phyloP scores from a whole-genome alignment of 441 rosid species.

The Mallotus japonicus region DNA sequence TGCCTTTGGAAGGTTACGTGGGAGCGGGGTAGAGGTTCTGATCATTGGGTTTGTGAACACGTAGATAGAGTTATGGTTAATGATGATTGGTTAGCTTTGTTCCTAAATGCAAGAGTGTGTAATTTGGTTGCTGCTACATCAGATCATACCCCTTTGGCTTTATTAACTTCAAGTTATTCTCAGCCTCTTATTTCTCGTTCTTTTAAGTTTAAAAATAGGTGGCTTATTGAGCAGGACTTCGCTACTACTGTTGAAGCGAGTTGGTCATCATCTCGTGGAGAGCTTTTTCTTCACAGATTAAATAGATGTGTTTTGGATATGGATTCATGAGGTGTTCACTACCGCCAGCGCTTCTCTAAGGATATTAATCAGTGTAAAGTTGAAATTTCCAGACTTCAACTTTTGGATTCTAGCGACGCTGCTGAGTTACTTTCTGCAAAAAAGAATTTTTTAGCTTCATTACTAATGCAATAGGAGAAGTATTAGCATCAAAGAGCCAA shows the following conservation, averaged over 20 bases:
- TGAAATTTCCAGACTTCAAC: not conserved
- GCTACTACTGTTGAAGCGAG: not conserved
- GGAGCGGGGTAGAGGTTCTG: not conserved
- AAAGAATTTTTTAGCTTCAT: not conserved
- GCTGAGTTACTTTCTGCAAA: not conserved
- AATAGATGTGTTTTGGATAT: not conserved
- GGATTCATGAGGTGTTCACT: not conserved
- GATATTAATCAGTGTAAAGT: not conserved
- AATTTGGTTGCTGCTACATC: not conserved
- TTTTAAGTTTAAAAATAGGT: not conserved
- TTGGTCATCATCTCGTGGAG: not conserved
- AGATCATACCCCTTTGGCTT: not conserved
- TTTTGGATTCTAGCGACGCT: not conserved
- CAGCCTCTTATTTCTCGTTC: not conserved
- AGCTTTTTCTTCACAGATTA: not conserved
- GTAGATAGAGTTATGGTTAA: not conserved
- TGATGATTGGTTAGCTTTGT: not conserved
- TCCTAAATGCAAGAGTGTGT: not conserved
- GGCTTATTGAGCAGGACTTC: not conserved
- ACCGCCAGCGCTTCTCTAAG: not conserved
- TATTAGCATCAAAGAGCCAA: not conserved
- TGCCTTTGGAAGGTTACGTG: not conserved
- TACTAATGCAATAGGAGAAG: not conserved
- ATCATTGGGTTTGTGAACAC: not conserved
- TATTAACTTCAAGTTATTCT: not conserved